Conservation (phyloP, 2,329 filamentous ascomycete species). For the Aureobasidium sp. region DNA sequence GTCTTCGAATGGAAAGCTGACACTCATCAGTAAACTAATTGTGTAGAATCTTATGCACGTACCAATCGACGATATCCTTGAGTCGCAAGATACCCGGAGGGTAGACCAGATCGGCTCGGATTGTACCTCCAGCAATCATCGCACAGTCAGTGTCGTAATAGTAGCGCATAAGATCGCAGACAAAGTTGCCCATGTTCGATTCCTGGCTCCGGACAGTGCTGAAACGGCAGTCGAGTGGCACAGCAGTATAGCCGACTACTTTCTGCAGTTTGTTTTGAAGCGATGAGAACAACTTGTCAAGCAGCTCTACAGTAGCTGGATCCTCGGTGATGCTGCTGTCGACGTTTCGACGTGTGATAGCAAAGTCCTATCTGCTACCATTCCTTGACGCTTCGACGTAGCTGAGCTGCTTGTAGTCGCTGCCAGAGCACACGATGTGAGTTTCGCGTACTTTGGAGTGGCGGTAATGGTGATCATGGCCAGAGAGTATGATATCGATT, state of each 20-base stretch:
- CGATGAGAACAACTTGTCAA: constrained; percentile 61
- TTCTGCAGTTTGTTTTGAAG: constrained; percentile 72
- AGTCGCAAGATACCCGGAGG: constrained; percentile 68
- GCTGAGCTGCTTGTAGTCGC: constrained; percentile 86
- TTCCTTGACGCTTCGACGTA: constrained; percentile 61
- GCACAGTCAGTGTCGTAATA: constrained; percentile 75
- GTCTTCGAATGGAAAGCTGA: constrained; percentile 77
- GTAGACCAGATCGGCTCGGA: constrained; percentile 83
- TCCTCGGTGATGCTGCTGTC: constrained; percentile 61
- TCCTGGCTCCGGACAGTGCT: constrained; percentile 69
- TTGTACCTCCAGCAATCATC: constrained; percentile 77
- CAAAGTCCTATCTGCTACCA: constrained; percentile 64
- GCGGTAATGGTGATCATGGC: constrained; percentile 83
- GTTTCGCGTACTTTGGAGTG: constrained; percentile 70
- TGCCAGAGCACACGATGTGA: constrained; percentile 79
- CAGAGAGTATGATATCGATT: constrained; percentile 79
- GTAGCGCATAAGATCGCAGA: constrained; percentile 82
- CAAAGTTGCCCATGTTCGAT: constrained; percentile 83
- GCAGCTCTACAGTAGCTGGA: constrained; percentile 50
- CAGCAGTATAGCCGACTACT: constrained; percentile 73
- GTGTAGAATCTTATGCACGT: neutral
- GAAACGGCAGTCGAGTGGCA: constrained; percentile 78
- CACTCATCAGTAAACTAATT: constrained; percentile 19
- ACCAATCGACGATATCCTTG: constrained; percentile 74
- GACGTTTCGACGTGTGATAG: constrained; percentile 67